These are phyloP conservation scores for Hirsutella minnesotensis DNA, from an alignment of 2,329 filamentous ascomycete species.

Conservation along the genomic window DNA sequence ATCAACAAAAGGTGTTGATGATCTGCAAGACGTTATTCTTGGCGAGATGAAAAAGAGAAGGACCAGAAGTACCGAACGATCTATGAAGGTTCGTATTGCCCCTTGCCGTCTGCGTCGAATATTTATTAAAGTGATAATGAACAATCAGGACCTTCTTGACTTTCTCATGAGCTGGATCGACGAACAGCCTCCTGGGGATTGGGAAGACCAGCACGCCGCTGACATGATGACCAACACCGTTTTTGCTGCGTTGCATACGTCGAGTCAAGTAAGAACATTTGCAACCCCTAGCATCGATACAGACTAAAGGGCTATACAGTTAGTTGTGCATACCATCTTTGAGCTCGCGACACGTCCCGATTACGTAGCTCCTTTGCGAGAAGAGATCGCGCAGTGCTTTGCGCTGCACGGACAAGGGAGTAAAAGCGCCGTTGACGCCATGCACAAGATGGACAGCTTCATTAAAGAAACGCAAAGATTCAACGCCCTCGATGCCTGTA, in stretches of 20 bases:
- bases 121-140: no score
- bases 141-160: slow-evolving; percentile 6
- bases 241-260: slow-evolving; percentile 7
- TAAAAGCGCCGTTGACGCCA: slow-evolving; percentile 3
- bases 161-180: slow-evolving; percentile 6
- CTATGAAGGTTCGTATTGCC: slow-evolving; percentile 4
- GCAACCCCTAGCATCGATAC: not conserved
- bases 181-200: not conserved
- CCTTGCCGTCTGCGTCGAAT: no score
- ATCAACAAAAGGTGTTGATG: slow-evolving; percentile 1
- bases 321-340: slow-evolving; percentile 6
- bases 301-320: not conserved
- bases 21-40: slow-evolving; percentile 2
- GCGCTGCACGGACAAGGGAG: slow-evolving; percentile 3
- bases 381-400: slow-evolving; percentile 6
- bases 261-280: slow-evolving; percentile 6
- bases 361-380: slow-evolving; percentile 3
- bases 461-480: slow-evolving; percentile 9
- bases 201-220: slow-evolving; percentile 3
- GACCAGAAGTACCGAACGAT: slow-evolving; percentile 1
- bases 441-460: slow-evolving; percentile 9
- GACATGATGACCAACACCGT: slow-evolving; percentile 6
- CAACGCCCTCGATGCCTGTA: slow-evolving; percentile 8
- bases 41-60: slow-evolving; percentile 4
- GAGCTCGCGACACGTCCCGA: slow-evolving; percentile 7